Evolutionary conservation across 2,329 filamentous ascomycete species (phyloP).

Genomic region (Fusarium sp.): DNA sequence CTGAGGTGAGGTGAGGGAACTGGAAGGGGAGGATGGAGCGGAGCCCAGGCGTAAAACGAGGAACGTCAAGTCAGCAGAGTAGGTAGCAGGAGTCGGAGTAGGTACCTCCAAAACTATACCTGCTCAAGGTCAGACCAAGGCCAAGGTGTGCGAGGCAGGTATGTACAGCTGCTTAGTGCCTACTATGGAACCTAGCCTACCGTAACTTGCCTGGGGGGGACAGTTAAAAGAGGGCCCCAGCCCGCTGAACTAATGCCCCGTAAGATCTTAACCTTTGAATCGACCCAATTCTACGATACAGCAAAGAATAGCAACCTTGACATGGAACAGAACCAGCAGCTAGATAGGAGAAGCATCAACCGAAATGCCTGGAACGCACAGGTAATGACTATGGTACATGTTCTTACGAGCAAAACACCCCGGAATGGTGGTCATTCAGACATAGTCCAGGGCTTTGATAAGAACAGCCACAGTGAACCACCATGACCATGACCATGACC

Average conservation of each 20-base stretch:
- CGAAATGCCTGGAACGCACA: slow-evolving; percentile 14
- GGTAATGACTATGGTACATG: not conserved
- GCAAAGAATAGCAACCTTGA: slow-evolving; percentile 9
- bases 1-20: slow-evolving; percentile 25
- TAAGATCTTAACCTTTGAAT: slow-evolving; percentile 17
- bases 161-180: slow-evolving; percentile 28
- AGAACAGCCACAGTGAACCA: slow-evolving; percentile 31
- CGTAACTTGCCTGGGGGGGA: slow-evolving; percentile 28
- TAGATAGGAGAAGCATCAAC: slow-evolving; percentile 10
- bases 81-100: slow-evolving; percentile 7
- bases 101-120: slow-evolving; percentile 11
- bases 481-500: too few species aligned
- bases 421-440: slow-evolving; percentile 23
- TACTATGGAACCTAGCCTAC: slow-evolving; percentile 25
- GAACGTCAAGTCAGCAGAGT: slow-evolving; percentile 39
- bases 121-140: slow-evolving; percentile 30
- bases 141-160: slow-evolving; percentile 26
- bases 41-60: slow-evolving; percentile 27
- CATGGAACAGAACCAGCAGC: slow-evolving; percentile 10
- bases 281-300: slow-evolving; percentile 20
- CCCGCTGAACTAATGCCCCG: slow-evolving; percentile 20
- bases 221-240: slow-evolving; percentile 37
- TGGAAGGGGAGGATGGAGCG: slow-evolving; percentile 30
- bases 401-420: not conserved
- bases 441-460: slow-evolving; percentile 33